Conservation (phyloP, 805 yeast species). For the Kluyveromyces siamensis region DNA sequence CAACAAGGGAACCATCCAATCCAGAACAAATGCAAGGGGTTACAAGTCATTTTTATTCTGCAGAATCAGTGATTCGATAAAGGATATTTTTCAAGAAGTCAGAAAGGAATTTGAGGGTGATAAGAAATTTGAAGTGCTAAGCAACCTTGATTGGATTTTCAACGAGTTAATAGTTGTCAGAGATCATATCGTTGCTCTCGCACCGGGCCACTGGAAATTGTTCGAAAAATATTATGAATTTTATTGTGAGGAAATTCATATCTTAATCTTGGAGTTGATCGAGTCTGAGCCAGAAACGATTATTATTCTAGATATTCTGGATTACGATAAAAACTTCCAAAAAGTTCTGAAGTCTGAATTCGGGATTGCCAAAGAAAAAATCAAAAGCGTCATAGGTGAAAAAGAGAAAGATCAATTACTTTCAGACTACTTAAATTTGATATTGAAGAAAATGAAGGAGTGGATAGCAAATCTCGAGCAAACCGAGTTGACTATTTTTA, state of each 20-base stretch:
- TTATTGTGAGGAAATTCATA: slow-evolving; percentile 60
- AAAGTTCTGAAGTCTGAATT: slow-evolving; percentile 42
- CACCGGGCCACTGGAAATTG: slow-evolving; percentile 72
- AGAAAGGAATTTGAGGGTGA: slow-evolving; percentile 41
- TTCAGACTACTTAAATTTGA: slow-evolving; percentile 67
- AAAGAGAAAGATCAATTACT: slow-evolving; percentile 63
- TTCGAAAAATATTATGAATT: slow-evolving; percentile 50
- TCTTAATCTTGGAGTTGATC: slow-evolving; percentile 53
- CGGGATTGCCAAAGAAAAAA: slow-evolving; percentile 36
- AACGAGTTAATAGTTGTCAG: slow-evolving; percentile 65
- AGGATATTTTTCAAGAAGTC: slow-evolving; percentile 56
- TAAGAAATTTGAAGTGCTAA: slow-evolving; percentile 48
- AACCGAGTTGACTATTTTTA: slow-evolving; percentile 61
- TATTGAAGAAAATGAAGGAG: slow-evolving; percentile 66
- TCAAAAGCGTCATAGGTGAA: slow-evolving; percentile 55
- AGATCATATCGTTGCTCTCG: slow-evolving; percentile 45
- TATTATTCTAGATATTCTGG: slow-evolving; percentile 60
- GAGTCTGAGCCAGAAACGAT: slow-evolving; percentile 73
- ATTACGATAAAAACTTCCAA: slow-evolving; percentile 65
- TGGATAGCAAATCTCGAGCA: slow-evolving; percentile 68
- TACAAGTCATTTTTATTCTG: slow-evolving; percentile 54
- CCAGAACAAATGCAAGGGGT: slow-evolving; percentile 42
- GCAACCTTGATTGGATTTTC: slow-evolving; percentile 74
- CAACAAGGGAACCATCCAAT: slow-evolving; percentile 33
- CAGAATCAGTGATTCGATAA: slow-evolving; percentile 50